Percentiles rank a stretch among this genome's conserved stretches.
phyloP scores from a whole-genome alignment of 768 basidiomycete genomes.

The Megacollybia marginata region DNA sequence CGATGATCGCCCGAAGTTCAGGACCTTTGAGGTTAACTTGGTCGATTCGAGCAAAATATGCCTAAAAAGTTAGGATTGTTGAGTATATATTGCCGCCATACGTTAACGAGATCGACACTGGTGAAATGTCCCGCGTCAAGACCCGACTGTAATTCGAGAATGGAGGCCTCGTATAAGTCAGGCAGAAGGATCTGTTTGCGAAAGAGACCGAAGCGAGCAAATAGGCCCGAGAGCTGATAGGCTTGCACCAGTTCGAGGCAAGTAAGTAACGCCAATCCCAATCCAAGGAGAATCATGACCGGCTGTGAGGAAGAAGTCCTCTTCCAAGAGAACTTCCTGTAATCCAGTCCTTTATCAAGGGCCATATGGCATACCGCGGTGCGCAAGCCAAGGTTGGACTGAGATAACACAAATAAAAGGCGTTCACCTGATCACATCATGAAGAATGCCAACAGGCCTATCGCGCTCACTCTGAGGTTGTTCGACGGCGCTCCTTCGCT shows the following conservation, averaged over 20 bases:
- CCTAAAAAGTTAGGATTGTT: constrained; percentile 25
- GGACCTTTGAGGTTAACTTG: constrained; percentile 62
- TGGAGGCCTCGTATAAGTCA: constrained; percentile 55
- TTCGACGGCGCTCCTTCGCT: too few species aligned
- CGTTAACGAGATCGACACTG: constrained; percentile 58
- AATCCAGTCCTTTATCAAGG: too few species aligned
- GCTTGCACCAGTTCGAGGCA: not conserved
- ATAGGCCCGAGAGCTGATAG: not conserved
- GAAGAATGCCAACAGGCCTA: too few species aligned
- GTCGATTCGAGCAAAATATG: constrained; percentile 59
- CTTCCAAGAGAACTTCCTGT: too few species aligned
- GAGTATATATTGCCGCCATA: constrained; percentile 8
- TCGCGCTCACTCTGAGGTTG: too few species aligned
- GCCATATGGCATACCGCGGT: too few species aligned
- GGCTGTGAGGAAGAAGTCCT: too few species aligned
- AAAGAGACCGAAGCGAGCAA: not conserved
- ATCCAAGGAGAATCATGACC: not conserved
- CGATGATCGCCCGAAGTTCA: constrained; percentile 49
- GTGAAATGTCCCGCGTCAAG: constrained; percentile 42
- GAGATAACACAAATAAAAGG: too few species aligned
- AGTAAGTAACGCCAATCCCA: not conserved
- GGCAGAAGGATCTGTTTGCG: constrained; percentile 21
- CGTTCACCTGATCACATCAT: too few species aligned
- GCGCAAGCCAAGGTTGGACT: too few species aligned
- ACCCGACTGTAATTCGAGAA: constrained; percentile 47